Base-by-base conservation (phyloP, 108 stramenopile species). In the Cyclotella atomus region DNA sequence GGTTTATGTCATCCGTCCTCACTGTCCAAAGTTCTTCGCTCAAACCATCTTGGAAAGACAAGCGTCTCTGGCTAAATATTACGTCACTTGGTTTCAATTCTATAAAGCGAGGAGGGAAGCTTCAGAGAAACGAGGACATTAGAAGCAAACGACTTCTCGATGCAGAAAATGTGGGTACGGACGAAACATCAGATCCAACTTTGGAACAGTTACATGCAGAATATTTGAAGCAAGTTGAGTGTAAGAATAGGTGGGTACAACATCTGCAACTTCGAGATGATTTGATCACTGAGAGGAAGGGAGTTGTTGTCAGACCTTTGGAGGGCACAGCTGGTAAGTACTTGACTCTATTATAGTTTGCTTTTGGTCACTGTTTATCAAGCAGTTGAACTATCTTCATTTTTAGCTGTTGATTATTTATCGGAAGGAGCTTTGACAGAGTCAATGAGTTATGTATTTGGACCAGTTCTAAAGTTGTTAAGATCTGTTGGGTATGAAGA, bases 11-110 rank as follows among this genome's bases (percentile, higher is more conserved):
- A 12, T 66, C 63, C n/a, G 79, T 55, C 16, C 59, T 80, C 16
- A 44, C 59, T 25, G 33, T 75, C 16, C 12, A 63, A 70, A 68
- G 59, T 36, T 59, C 56, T 29, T 27, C 68, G 9, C 32, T 56
- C 47, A 30, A 62, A 38, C 44, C 72, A 43, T 49, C 62, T 5
- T 82, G 81, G 79, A 65, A 70, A 47, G 79, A 73, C 34, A 69
- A 75, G 24, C 59, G 79, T n/a, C 35, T 80, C 1, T 80, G 73
- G 73, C 17, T 80, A n/a, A 80, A 80, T 24, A 46, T 75, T 20
- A 16, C 50, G 10, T 46, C 73, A 5, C 4, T 70, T 0, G 79
- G 79, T 14, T 70, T 84, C 29, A 45, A 56, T 23, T 55, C 60
- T 9, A 66, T 84, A 10, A 49, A 53, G 9, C 10, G 65, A 8